Percentiles rank a stretch among this genome's conserved stretches.
These are phyloP conservation scores for Lophiotrema nucula DNA, from an alignment of 495 filamentous ascomycete species.

Conservation along the genomic window DNA sequence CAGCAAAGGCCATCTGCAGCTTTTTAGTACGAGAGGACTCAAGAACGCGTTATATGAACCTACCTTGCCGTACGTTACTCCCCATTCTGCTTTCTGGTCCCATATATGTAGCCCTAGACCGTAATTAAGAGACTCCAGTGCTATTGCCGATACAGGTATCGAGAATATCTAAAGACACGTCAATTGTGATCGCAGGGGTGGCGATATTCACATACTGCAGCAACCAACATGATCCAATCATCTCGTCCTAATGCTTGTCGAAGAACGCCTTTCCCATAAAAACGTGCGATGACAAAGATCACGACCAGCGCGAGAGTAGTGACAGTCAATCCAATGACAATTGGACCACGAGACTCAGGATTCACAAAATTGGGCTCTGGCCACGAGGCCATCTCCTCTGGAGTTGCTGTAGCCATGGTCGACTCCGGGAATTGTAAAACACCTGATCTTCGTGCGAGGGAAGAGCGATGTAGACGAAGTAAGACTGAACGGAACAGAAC, in stretches of 20 bases:
- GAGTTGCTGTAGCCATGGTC: slow-evolving; percentile 16
- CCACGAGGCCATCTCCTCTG: slow-evolving; percentile 24
- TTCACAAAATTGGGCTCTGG: slow-evolving; percentile 21
- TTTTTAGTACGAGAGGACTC: too few species aligned
- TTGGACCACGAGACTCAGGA: slow-evolving; percentile 9
- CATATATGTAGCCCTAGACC: slow-evolving; percentile 28
- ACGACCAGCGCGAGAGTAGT: slow-evolving; percentile 11
- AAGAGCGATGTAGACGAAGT: background rate
- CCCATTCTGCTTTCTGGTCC: slow-evolving; percentile 27
- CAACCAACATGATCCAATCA: slow-evolving; percentile 25
- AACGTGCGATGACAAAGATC: slow-evolving; percentile 16
- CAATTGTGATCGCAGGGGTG: background rate
- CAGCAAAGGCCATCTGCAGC: slow-evolving; percentile 20
- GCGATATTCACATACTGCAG: slow-evolving; percentile 6
- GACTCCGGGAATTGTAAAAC: background rate
- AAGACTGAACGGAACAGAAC: background rate
- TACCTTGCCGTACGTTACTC: slow-evolving; percentile 24
- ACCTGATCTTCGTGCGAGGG: too few species aligned
- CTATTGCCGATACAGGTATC: slow-evolving; percentile 13
- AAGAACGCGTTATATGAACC: background rate
- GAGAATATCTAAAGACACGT: slow-evolving; percentile 5
- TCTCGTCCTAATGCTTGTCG: slow-evolving; percentile 9
- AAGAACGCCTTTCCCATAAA: slow-evolving; percentile 23
- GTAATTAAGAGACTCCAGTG: slow-evolving; percentile 16
- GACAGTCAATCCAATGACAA: slow-evolving; percentile 17